Conservation (phyloP, 805 yeast species). For the Lachancea meyersii region DNA sequence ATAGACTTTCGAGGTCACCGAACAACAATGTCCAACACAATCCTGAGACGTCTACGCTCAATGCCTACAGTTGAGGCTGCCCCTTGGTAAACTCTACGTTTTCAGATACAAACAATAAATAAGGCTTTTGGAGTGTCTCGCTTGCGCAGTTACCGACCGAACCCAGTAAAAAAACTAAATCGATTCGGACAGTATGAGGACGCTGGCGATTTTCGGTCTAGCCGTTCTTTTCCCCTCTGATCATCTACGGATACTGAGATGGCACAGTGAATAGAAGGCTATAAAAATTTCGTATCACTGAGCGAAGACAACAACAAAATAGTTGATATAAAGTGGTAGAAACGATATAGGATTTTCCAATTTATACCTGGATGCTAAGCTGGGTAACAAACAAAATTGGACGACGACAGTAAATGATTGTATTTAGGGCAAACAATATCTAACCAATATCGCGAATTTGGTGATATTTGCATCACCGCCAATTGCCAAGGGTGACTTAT, state of each 20-base stretch:
- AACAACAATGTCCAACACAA: too few species aligned
- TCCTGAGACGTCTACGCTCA: too few species aligned
- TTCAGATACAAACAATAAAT: not conserved
- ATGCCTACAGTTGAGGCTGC: too few species aligned
- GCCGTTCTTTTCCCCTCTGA: slow-evolving; percentile 38
- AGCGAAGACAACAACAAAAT: not conserved
- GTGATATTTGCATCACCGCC: too few species aligned
- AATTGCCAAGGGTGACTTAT: too few species aligned
- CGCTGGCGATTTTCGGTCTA: slow-evolving; percentile 30
- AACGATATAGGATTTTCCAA: not conserved
- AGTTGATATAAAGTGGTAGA: not conserved
- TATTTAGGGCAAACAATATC: slow-evolving; percentile 2
- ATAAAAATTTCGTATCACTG: slow-evolving; percentile 29
- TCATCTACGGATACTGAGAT: slow-evolving; percentile 30
- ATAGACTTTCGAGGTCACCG: too few species aligned
- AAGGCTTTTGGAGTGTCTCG: slow-evolving; percentile 14
- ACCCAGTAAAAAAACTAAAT: slow-evolving; percentile 17
- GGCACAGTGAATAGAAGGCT: slow-evolving; percentile 38
- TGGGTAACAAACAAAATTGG: slow-evolving; percentile 4
- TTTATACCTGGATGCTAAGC: not conserved
- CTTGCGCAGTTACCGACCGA: slow-evolving; percentile 34
- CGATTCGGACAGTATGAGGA: slow-evolving; percentile 34
- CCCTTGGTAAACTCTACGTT: too few species aligned
- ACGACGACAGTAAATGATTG: not conserved
- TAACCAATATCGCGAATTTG: not conserved